Base-by-base conservation (phyloP, 2,329 filamentous ascomycete species). In the Penicillium sp. region DNA sequence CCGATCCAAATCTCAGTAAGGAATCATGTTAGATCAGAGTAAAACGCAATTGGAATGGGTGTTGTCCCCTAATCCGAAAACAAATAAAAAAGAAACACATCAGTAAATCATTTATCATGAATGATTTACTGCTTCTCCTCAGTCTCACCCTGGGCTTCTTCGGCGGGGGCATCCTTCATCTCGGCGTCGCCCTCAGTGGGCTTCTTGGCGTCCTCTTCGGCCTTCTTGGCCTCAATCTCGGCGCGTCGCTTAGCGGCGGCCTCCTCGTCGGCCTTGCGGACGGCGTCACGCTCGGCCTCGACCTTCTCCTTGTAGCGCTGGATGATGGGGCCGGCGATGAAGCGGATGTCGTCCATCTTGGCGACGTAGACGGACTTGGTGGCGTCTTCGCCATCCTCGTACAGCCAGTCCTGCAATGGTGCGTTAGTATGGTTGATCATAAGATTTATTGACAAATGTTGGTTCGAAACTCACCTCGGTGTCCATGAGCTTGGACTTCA, bases 231-330 rank as follows among this genome's bases (percentile, higher is more conserved):
- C 56, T 94, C 91, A 50, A 86, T 77, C 68, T 85, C 83, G 26
- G 82, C 84, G 52, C 80, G 78, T 75, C 83, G 84, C 77, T 84
- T 88, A 56, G 82, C 84, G 16, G 77, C 78, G 37, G 78, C 82
- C 68, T 85, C 83, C 69, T 93, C 90, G 71, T 91, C 79, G 40
- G 79, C 80, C 73, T 84, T 80, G 61, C 78, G 85, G 40, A 87
- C 76, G 19, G 88, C 89, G 72, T 89, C 85, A 64, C 91, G 88
- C 78, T 97, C 91, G 58, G 87, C 85, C 77, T 97, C 90, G 61
- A 91, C 80, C 82, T 96, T 96, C 75, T 99, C 94, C 74, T 93
- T 92, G 83, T 96, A 91, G 65, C 93, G 89, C 80, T 96, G 91
- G 62, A 91, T 85, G 70, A 99, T 90, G 56, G 94, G 93, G 16